Evolutionary conservation across 768 basidiomycete genomes (phyloP), one percentile per base, ranked within the genome.

Genomic region (Boletus rufocinnamomeus): DNA sequence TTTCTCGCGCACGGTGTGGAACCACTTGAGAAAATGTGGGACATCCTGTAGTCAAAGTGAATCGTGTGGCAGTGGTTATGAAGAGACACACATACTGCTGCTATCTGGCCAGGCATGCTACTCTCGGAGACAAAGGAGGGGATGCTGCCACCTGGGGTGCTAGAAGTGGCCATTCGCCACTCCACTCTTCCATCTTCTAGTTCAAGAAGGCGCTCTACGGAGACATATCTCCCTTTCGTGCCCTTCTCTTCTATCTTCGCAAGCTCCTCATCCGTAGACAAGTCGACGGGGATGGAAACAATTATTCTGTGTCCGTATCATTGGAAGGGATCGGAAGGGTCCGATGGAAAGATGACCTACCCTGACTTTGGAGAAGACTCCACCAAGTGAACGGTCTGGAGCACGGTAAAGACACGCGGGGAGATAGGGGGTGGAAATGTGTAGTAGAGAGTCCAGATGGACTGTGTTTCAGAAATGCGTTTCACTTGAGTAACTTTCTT

Each of bases 151-250:
- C 87, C 88, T 14, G 88, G 83, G 3, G 82, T 83, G 63, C 86
- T 87, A 27, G 87, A 85, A 2, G 88, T 89, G 3, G 89, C 89
- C 89, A 92, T 90, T 41, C 83, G 78, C 89, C 89, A 92, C 71
- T 91, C 88, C 14, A 84, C 82, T 49, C 72, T 81, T 50, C 86
- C 90, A 59, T 82, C 75, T 21, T 81, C 82, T 41, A 86, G 79
- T 69, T 88, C 87, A 44, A 75, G 71, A 52, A 93, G 65, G 32
- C 81, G 79, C 72, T 92, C 91, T 4, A 88, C 84, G 63, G 84
- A 83, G 40, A 82, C 84, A 66, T 91, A 91, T 64, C 82, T 83
- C 2, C 86, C 90, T 60, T 79, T 83, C 3, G 82, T 82, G 8
- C 82, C 87, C 54, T 82, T 83, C 64, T 84, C 82, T 66, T 91